Conservation (phyloP, 305 asterid genomes). For the Solanum hybrid region DNA sequence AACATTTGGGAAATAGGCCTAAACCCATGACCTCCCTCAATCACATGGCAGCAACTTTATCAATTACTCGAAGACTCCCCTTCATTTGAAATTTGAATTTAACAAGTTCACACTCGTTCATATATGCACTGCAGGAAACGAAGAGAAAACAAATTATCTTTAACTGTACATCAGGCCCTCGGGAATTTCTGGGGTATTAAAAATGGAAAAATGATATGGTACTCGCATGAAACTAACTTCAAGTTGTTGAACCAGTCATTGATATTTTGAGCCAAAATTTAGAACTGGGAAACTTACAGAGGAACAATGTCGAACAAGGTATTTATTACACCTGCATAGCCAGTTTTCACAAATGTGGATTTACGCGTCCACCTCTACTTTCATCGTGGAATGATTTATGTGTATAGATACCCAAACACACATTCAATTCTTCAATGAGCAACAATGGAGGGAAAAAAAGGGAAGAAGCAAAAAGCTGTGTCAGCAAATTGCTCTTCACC, state of each 20-base stretch:
- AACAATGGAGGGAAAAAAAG: background rate
- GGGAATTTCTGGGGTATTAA: background rate
- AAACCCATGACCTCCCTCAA: background rate
- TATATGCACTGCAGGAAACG: background rate
- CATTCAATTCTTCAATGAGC: background rate
- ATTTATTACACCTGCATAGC: background rate
- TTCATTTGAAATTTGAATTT: background rate
- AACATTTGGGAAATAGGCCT: too few species aligned
- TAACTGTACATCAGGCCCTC: background rate
- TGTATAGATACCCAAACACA: background rate
- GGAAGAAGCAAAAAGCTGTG: conserved; percentile 1
- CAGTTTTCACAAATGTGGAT: background rate
- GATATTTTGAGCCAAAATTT: background rate
- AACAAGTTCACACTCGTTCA: background rate
- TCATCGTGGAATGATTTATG: background rate
- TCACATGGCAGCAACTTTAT: background rate
- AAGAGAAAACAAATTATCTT: background rate
- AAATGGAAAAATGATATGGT: too few species aligned
- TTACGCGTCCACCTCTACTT: background rate
- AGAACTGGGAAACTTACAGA: background rate
- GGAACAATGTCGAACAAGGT: background rate
- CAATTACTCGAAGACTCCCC: background rate
- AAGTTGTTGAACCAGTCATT: background rate
- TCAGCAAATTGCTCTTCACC: conserved; percentile 3
- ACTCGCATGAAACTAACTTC: background rate